Evolutionary conservation across 768 basidiomycete species (phyloP).

Genomic region (Russula compacta): DNA sequence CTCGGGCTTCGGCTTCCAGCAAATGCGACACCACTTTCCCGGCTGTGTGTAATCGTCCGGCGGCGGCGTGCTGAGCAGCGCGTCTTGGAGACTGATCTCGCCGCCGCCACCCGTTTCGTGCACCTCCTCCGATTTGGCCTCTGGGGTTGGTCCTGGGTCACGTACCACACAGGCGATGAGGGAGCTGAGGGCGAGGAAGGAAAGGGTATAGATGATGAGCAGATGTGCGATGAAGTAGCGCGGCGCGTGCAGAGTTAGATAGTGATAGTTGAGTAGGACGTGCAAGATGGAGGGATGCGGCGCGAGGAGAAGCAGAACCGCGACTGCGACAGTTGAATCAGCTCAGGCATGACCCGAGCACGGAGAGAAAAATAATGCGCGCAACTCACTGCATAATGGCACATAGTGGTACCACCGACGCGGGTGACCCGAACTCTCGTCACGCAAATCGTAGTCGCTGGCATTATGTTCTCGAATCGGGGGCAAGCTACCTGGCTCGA

Average conservation of each 20-base stretch:
- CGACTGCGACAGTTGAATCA: slow-evolving; percentile 26
- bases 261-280: slow-evolving; percentile 59
- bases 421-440: slow-evolving; percentile 1
- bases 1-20: slow-evolving; percentile 74
- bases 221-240: slow-evolving; percentile 45
- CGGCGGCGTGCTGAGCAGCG: slow-evolving; percentile 40
- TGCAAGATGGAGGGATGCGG: slow-evolving; percentile 70
- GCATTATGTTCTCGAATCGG: neutral
- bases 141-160: slow-evolving; percentile 59
- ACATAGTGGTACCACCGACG: slow-evolving; percentile 19
- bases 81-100: slow-evolving; percentile 45
- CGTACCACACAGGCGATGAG: slow-evolving; percentile 63
- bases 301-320: slow-evolving; percentile 49
- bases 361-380: neutral
- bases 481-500: slow-evolving; percentile 5
- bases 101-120: neutral
- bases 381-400: slow-evolving; percentile 14
- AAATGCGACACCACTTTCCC: slow-evolving; percentile 68
- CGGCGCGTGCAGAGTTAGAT: slow-evolving; percentile 42
- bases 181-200: slow-evolving; percentile 61
- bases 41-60: slow-evolving; percentile 41
- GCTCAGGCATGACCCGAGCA: neutral
- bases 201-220: slow-evolving; percentile 50
- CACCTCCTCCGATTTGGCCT: slow-evolving; percentile 8
- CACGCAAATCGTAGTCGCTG: slow-evolving; percentile 9